Percentiles rank a stretch among this genome's conserved stretches.
These are phyloP conservation scores for Ganoderma meredithae DNA, from an alignment of 1,284 basidiomycete species.

Conservation along the genomic window DNA sequence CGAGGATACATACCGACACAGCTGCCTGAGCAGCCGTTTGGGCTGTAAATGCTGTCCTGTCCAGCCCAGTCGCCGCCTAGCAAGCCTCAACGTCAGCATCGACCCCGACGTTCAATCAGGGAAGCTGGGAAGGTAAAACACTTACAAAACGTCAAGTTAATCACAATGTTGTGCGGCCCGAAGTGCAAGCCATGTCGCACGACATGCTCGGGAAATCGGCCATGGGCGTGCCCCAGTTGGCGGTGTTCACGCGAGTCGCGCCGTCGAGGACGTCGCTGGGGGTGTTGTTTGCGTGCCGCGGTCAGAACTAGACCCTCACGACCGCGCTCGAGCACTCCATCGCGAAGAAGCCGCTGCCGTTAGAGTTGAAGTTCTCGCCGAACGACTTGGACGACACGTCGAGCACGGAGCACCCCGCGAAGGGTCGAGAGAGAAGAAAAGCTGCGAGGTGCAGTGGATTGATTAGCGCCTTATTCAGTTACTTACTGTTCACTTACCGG, in stretches of 20 bases:
- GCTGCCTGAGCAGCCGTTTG: neutral
- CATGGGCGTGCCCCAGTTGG: slow-evolving; percentile 56
- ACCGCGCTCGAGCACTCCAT: slow-evolving; percentile 57
- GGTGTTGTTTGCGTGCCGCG: slow-evolving; percentile 48
- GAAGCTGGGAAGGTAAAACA: neutral
- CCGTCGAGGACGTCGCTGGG: slow-evolving; percentile 56
- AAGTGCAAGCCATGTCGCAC: slow-evolving; percentile 58
- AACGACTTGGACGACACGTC: slow-evolving; percentile 46
- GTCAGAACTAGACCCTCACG: slow-evolving; percentile 71
- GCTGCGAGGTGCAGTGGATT: no score
- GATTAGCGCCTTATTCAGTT: no score
- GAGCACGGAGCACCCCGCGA: slow-evolving; percentile 66
- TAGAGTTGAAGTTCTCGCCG: slow-evolving; percentile 62
- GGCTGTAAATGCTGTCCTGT: neutral
- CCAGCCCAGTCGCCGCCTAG: neutral
- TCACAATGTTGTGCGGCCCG: slow-evolving; percentile 61
- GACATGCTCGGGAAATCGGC: slow-evolving; percentile 60
- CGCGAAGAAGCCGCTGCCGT: slow-evolving; percentile 63
- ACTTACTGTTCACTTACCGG: no score
- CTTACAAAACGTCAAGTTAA: slow-evolving; percentile 56
- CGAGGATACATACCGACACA: neutral
- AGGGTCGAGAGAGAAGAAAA: no score
- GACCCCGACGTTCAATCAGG: neutral
- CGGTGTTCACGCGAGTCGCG: slow-evolving; percentile 51
- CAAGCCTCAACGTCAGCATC: neutral